Percentiles rank a stretch among this genome's conserved stretches.
Conservation (phyloP, 2,329 filamentous ascomycete species). For the Aspergillus tanneri region DNA sequence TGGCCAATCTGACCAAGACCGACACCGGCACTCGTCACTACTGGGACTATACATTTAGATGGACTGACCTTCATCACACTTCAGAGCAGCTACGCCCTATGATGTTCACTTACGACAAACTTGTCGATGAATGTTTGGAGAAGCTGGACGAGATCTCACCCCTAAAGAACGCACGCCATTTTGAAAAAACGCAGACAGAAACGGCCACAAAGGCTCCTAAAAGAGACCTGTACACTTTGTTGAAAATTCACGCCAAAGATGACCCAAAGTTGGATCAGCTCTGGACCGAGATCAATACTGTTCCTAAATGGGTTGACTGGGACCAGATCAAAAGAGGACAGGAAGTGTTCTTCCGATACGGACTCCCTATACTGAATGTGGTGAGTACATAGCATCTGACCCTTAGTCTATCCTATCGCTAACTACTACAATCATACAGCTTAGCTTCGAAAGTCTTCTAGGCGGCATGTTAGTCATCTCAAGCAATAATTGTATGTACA, state of each 20-base stretch:
- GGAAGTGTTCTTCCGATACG: constrained; percentile 75
- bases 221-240: constrained; percentile 63
- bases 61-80: constrained; percentile 64
- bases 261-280: constrained; percentile 59
- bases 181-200: constrained; percentile 2
- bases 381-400: constrained; percentile 19
- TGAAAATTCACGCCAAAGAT: constrained; percentile 57
- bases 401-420: neutral
- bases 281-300: constrained; percentile 65
- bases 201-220: constrained; percentile 30
- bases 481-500: neutral
- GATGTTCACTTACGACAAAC: constrained; percentile 65
- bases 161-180: constrained; percentile 26
- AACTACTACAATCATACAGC: constrained; percentile 16
- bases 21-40: constrained; percentile 23
- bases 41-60: constrained; percentile 69
- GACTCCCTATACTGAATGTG: constrained; percentile 62
- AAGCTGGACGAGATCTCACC: constrained; percentile 62
- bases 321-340: constrained; percentile 71
- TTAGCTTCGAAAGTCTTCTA: constrained; percentile 33
- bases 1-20: neutral
- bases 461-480: constrained; percentile 27
- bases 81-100: constrained; percentile 59
- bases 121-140: constrained; percentile 66
- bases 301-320: constrained; percentile 78